These are phyloP conservation scores for Boletus coccyginus DNA, from an alignment of 768 basidiomycete genomes.

Conservation along the genomic window DNA sequence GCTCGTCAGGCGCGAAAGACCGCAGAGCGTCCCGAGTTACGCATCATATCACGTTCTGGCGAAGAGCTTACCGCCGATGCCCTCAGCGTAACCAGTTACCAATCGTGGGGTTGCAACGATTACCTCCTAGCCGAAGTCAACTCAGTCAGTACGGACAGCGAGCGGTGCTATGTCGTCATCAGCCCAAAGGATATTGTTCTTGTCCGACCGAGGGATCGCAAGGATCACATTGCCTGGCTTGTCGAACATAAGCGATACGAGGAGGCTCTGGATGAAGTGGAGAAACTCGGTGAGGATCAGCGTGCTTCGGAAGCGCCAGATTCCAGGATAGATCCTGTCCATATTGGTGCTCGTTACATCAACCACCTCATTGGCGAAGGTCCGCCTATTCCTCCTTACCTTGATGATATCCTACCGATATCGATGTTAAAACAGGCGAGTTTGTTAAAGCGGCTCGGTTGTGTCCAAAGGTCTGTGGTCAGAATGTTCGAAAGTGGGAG, in stretches of 20 bases:
- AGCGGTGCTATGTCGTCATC: constrained; percentile 73
- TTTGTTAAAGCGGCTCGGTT: constrained; percentile 79
- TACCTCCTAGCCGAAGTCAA: constrained; percentile 66
- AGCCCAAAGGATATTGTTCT: constrained; percentile 86
- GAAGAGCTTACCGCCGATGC: constrained; percentile 88
- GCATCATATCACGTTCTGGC: constrained; percentile 84
- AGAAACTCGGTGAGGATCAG: constrained; percentile 47
- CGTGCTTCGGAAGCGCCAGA: constrained; percentile 32
- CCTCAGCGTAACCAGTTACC: constrained; percentile 72
- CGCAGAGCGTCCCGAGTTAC: constrained; percentile 90
- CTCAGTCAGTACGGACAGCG: constrained; percentile 22
- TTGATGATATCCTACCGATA: neutral
- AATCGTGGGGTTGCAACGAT: constrained; percentile 89
- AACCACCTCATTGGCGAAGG: constrained; percentile 82
- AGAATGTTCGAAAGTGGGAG: constrained; percentile 85
- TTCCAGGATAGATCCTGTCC: constrained; percentile 49
- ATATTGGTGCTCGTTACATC: constrained; percentile 85
- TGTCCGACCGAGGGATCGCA: constrained; percentile 82
- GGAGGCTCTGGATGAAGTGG: constrained; percentile 82
- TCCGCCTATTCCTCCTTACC: constrained; percentile 28
- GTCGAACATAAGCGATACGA: constrained; percentile 84
- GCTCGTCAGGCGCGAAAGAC: constrained; percentile 75
- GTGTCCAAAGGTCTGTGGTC: constrained; percentile 82
- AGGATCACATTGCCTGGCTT: constrained; percentile 91
- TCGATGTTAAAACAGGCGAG: constrained; percentile 39